Evolutionary conservation across 2,329 filamentous ascomycete genomes (phyloP), one percentile per base, ranked within the genome.

Genomic region (Cladosporium sp.): DNA sequence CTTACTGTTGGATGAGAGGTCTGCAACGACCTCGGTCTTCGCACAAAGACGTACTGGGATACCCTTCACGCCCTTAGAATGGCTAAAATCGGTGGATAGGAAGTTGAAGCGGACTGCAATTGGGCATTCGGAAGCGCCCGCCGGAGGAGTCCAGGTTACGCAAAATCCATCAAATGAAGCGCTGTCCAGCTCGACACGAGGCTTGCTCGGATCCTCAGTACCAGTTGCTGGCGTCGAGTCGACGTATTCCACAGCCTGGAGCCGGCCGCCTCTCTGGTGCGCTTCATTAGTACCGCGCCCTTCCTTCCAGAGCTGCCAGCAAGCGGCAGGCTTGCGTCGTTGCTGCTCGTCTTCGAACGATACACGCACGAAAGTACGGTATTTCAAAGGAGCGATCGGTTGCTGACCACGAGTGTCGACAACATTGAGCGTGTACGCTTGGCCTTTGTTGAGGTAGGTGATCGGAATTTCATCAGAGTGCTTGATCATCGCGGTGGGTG

Each of bases 341-440:
- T 97, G 93, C 66, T 95, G 86, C 55, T 96, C 90, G 56, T 99
- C 93, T 66, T 99, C 92, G 62, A 97, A 99, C 0, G 92, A 96
- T 41, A 99, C 85, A n/a, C 93, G 86, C 41, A 99, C 82, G 65
- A 86, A 96, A 0, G 92, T 97, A 49, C 93, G 83, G 66, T 96
- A 96, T 58, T 80, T 86, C 12, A 85, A 7, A 83, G 84, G 4
- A 79, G 79, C 0, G 74, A 68, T 29, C 2, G 81, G 77, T 4
- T 84, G 70, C 1, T 78, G 74, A 1, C 86, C 80, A 5, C 77
- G 75, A 0, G 87, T 93, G 64, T 99, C 93, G 41, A 87, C 76
- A 22, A 99, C 80, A 2, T 88, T 87, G 15, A 99, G 75, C 0
- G 88, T 88, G 67, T 99, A 99, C 13, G 90, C 89, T 67, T 97